Percentiles rank a stretch among this genome's conserved stretches.
These are phyloP conservation scores for Colletotrichum echinochloae DNA, from an alignment of 2,329 filamentous ascomycete species.

Conservation along the genomic window DNA sequence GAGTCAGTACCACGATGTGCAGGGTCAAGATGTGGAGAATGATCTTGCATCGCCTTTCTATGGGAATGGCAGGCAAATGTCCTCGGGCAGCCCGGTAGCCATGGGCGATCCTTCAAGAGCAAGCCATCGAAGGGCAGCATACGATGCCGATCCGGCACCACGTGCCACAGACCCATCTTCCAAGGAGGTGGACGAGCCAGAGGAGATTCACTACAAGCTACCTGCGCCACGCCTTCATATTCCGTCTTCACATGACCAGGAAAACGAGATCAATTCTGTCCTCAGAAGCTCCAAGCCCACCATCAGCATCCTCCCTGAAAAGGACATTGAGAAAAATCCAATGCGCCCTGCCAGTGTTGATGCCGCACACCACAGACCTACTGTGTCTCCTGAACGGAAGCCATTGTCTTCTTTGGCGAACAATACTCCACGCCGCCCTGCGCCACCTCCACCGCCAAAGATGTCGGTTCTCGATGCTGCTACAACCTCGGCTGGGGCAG, in stretches of 20 bases:
- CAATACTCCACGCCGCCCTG: constrained; percentile 82
- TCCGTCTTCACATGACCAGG: constrained; percentile 79
- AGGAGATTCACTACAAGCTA: constrained; percentile 64
- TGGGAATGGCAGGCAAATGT: constrained; percentile 59
- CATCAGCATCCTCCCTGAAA: constrained; percentile 66
- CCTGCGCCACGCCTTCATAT: constrained; percentile 67
- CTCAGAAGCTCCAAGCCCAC: constrained; percentile 73
- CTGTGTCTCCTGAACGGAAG: constrained; percentile 66
- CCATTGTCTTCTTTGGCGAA: constrained; percentile 65
- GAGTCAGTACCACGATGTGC: constrained; percentile 58
- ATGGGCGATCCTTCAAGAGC: constrained; percentile 58
- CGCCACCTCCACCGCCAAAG: constrained; percentile 88
- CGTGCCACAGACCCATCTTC: constrained; percentile 50
- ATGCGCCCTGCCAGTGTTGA: constrained; percentile 63
- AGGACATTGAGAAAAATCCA: constrained; percentile 64
- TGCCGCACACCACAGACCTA: constrained; percentile 50
- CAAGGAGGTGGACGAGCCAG: constrained; percentile 51
- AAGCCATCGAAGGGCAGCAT: constrained; percentile 55
- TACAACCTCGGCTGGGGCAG: constrained; percentile 84
- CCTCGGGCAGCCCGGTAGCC: constrained; percentile 70
- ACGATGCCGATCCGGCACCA: constrained; percentile 52
- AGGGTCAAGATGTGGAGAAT: constrained; percentile 53
- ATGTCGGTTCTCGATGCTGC: constrained; percentile 97
- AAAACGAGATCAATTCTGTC: constrained; percentile 82
- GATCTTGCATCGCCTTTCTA: constrained; percentile 59